Conservation (phyloP, 1,284 basidiomycete species). For the Irpex sp. region DNA sequence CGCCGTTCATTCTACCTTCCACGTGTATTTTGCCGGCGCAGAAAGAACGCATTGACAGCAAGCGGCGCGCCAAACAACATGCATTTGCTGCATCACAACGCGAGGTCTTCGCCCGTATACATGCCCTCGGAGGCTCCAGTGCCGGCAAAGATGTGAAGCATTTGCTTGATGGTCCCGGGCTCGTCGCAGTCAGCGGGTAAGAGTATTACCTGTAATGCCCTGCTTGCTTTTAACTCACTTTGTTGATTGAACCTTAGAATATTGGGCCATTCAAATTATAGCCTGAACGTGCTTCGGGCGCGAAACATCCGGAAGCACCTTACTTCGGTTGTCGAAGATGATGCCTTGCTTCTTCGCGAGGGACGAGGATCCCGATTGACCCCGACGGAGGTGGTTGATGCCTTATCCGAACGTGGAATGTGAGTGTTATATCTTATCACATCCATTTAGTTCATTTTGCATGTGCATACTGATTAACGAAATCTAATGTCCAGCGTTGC, state of each 20-base stretch:
- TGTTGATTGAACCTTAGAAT: constrained; percentile 34
- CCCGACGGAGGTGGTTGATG: constrained; percentile 51
- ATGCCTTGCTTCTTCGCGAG: constrained; percentile 52
- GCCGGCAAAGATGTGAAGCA: constrained; percentile 13
- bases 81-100: constrained; percentile 31
- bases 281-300: constrained; percentile 46
- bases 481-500: constrained; percentile 29
- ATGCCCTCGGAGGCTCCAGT: constrained; percentile 33
- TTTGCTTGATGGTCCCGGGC: constrained; percentile 20
- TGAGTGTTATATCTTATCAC: constrained; percentile 35
- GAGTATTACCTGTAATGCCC: constrained; percentile 11
- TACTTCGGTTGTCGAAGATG: constrained; percentile 52
- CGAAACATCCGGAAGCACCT: constrained; percentile 58
- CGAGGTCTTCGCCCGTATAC: constrained; percentile 27
- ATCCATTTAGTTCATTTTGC: background rate
- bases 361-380: constrained; percentile 43
- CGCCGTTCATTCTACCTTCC: constrained; percentile 82
- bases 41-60: constrained; percentile 62
- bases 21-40: constrained; percentile 87
- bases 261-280: constrained; percentile 56
- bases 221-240: constrained; percentile 1
- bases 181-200: constrained; percentile 29
- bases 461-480: background rate
- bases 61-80: constrained; percentile 52
- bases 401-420: constrained; percentile 73